A percentile compares a stretch with the other conserved stretches of the same genome.
Evolutionary conservation across 2,329 filamentous ascomycete species (phyloP).

Genomic region (Talaromyces pinophilus): DNA sequence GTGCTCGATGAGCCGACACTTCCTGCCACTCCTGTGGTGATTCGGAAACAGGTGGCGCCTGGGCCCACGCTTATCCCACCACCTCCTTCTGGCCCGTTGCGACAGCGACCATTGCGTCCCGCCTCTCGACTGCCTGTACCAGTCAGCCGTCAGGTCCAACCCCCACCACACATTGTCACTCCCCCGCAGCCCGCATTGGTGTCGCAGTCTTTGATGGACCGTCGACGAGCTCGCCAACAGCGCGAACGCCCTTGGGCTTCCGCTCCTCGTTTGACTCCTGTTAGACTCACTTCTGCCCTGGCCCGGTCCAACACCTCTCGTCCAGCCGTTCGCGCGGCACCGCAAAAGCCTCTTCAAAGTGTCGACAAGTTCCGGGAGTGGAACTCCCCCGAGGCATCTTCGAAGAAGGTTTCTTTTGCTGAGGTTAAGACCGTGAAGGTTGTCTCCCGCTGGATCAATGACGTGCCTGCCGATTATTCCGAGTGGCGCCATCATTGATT

Average conservation of each 20-base stretch:
- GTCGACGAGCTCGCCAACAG: slow-evolving; percentile 13
- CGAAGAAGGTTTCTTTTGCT: slow-evolving; percentile 11
- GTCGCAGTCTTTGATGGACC: slow-evolving; percentile 8
- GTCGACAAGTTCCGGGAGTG: not conserved
- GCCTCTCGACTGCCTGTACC: slow-evolving; percentile 4
- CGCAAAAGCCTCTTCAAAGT: not conserved
- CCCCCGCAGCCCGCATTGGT: not conserved
- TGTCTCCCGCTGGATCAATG: slow-evolving; percentile 15
- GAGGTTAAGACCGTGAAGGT: slow-evolving; percentile 4
- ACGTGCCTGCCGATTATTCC: slow-evolving; percentile 3
- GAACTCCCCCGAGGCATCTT: not conserved
- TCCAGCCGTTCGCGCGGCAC: not conserved
- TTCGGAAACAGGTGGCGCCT: not conserved
- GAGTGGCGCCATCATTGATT: not conserved
- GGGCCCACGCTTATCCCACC: slow-evolving; percentile 15
- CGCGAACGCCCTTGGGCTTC: slow-evolving; percentile 19
- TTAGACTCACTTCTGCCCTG: not conserved
- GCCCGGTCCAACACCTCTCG: not conserved
- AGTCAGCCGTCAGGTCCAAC: not conserved
- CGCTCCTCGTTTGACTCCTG: slow-evolving; percentile 2
- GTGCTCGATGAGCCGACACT: not conserved
- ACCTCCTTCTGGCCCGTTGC: slow-evolving; percentile 6
- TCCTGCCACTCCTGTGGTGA: slow-evolving; percentile 6
- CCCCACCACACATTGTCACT: not conserved
- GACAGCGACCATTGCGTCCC: not conserved